Evolutionary conservation across 2,329 filamentous ascomycete genomes (phyloP), one percentile per base, ranked within the genome.

Genomic region (Alternaria atra): DNA sequence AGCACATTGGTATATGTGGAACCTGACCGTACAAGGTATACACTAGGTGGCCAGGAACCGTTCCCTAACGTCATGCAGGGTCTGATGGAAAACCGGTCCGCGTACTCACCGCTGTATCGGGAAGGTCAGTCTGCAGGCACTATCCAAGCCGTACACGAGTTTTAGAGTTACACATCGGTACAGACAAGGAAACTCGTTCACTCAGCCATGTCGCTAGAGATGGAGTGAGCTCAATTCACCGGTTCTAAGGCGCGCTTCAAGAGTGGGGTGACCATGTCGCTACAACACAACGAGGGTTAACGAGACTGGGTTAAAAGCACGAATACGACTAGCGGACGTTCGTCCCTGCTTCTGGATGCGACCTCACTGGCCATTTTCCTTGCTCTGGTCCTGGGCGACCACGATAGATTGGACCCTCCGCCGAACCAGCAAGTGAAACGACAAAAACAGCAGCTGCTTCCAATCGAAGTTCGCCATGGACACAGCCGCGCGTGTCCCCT

Each of bases 41-140:
- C 25, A 25, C 5, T 25, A 37, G 20, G 30, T 35, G 32, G 8
- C 15, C 46, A 50, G 46, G 32, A 34, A 35, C 46, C 30, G 32
- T 50, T 34, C 46, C 20, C n/a, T 15, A 50, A 50, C 20, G 13
- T 50, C 46, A 34, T 50, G 20, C 20, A 9, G 46, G 32, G 30
- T 25, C 32, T 20, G 20, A 13, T 20, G 30, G 30, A 25, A 50
- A 10, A 17, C 46, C 34, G 46, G 32, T 35, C 30, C 13, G 46
- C 46, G 30, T 25, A 12, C 46, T 50, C 30, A 50, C 46, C 46
- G 46, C 46, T 50, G 30, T n/a, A 50, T 37, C 30, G 32, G 20
- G 32, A 50, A 50, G 46, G 46, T 37, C 15, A 34, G 13, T 50
- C 23, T 50, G 46, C 46, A 35, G 46, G 20, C 30, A 50, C 15